Base-by-base conservation (phyloP, 805 yeast genomes). In the Saccharomyces mikatae region DNA sequence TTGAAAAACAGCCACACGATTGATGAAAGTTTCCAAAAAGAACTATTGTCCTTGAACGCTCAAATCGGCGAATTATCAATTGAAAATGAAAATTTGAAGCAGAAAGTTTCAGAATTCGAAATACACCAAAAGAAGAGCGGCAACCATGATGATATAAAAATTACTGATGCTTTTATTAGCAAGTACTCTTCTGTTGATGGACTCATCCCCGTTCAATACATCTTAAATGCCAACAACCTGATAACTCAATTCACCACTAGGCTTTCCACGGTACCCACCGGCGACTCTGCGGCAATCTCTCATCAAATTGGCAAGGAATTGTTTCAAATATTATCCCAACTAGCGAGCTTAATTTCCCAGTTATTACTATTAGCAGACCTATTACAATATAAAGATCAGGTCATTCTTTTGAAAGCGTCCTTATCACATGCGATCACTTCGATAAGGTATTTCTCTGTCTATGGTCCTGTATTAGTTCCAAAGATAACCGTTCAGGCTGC, bases 351-450 rank as follows among this genome's bases (percentile, higher is more conserved):
- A 6, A 49, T 62, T 9, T 56, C 63, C 26, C 58, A 62, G 50
- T 54, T 68, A 6, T 47, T 65, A n/a, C 29, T 50, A 8, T 44
- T 59, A 3, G 62, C 61, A 2, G 64, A 60, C 47, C 48, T 60
- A 2, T 64, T 69, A 11, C 62, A 64, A 22, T 66, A 66, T 52
- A 62, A 75, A 54, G 75, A 79, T 55, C 70, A 74, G 64, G 69
- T 82, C 47, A 66, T 75, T 47, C 63, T 81, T 26, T 22, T 62
- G n/a, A 80, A 84, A 54, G 84, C 86, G 48, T 77, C 92, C 0
- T 79, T 87, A 26, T 81, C 90, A 17, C 89, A 86, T 69, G 80
- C 84, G 0, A 81, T 92, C 46, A 83, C 96, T 3, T 78, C 89
- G 0, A 80, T 91, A 0, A 77, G 96, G 62, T 88, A 89, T 64